Conservation (phyloP, 495 filamentous ascomycete genomes). For the Acidiella bohemica region DNA sequence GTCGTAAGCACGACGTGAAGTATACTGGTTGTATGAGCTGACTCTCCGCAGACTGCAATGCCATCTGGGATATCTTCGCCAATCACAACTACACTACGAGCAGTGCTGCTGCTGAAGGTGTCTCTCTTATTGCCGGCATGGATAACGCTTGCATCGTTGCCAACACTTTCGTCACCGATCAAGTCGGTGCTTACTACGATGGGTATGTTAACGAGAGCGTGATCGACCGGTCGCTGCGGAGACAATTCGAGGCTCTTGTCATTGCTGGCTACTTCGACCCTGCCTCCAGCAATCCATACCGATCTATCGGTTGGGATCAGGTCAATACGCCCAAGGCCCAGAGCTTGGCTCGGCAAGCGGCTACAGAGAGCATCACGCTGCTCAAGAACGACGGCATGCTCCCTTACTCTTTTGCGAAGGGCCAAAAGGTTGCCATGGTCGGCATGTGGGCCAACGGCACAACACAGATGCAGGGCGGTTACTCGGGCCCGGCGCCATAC, state of each 20-base stretch:
- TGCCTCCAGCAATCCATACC: constrained; percentile 32
- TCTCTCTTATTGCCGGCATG: constrained; percentile 33
- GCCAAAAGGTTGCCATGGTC: constrained; percentile 40
- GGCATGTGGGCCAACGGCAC: constrained; percentile 49
- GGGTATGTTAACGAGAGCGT: constrained; percentile 32
- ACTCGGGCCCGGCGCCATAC: constrained; percentile 43
- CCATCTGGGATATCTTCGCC: constrained; percentile 12
- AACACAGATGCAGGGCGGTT: constrained; percentile 48
- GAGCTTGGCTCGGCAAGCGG: constrained; percentile 44
- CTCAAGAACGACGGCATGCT: constrained; percentile 49
- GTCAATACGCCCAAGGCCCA: constrained; percentile 39
- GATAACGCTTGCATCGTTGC: constrained; percentile 10
- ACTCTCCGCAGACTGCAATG: constrained; percentile 18
- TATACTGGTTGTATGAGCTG: constrained; percentile 2
- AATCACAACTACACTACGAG: constrained; percentile 16
- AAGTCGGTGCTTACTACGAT: constrained; percentile 39
- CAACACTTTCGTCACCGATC: constrained; percentile 3
- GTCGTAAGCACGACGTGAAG: too few species aligned
- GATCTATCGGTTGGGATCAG: constrained; percentile 38
- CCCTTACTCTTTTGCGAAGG: constrained; percentile 32
- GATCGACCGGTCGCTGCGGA: constrained; percentile 32
- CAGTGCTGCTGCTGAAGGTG: constrained; percentile 5
- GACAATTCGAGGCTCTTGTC: constrained; percentile 43
- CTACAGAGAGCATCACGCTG: constrained; percentile 44
- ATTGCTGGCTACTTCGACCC: constrained; percentile 48